Evolutionary conservation across 1,139 yeast species (phyloP).

Genomic region (Pichia sp.): DNA sequence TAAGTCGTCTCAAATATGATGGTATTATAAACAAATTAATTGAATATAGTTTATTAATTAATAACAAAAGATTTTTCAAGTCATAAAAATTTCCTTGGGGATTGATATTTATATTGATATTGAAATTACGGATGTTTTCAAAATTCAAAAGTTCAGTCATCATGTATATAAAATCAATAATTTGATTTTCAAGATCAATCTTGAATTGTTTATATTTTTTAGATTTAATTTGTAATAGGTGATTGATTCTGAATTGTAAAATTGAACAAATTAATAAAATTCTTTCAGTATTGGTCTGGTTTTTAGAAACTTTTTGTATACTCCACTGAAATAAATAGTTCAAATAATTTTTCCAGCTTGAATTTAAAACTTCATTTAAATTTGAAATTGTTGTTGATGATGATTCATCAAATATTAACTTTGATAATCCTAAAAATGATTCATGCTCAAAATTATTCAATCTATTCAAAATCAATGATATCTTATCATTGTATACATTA

Average conservation of each 20-base stretch:
- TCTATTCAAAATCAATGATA: conserved; percentile 18
- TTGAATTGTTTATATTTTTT: conserved; percentile 30
- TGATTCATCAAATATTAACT: conserved; percentile 23
- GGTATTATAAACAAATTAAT: conserved; percentile 52
- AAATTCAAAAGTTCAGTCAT: conserved; percentile 26
- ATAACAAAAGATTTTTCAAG: conserved; percentile 38
- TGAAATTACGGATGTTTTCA: conserved; percentile 5
- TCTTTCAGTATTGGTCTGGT: conserved; percentile 18
- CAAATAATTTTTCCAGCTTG: conserved; percentile 38
- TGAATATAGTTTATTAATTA: conserved; percentile 50
- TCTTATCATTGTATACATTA: conserved; percentile 6
- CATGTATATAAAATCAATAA: conserved; percentile 34
- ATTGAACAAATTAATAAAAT: conserved; percentile 27
- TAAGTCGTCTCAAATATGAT: conserved; percentile 66
- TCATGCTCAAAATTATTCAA: conserved; percentile 20
- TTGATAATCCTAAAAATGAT: conserved; percentile 15
- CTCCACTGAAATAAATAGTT: conserved; percentile 44
- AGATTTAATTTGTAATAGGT: conserved; percentile 23
- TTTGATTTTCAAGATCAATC: conserved; percentile 40
- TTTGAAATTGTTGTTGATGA: conserved; percentile 1
- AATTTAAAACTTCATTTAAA: conserved; percentile 9
- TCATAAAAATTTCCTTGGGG: conserved; percentile 22
- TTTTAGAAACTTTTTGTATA: conserved; percentile 36
- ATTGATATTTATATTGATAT: neutral
- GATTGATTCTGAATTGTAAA: conserved; percentile 19